phyloP scores from a whole-genome alignment of 352 stramenopile genomes.

The Halophytophthora polymorphica region DNA sequence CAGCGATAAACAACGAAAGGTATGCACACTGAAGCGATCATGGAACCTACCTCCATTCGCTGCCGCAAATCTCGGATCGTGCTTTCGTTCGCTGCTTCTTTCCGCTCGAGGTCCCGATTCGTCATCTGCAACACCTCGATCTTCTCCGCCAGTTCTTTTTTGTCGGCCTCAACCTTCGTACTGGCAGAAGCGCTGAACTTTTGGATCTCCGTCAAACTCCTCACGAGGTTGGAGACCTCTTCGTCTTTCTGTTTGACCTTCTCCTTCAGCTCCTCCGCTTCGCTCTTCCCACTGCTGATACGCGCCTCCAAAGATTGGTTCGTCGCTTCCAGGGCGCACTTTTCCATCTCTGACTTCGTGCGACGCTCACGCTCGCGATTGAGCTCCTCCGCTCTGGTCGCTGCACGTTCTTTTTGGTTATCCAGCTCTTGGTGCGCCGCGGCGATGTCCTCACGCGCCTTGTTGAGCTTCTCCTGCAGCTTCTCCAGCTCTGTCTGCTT shows the following conservation, averaged over 20 bases:
- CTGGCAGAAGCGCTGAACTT: constrained; percentile 65
- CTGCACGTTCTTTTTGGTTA: constrained; percentile 38
- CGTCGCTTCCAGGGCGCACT: constrained; percentile 56
- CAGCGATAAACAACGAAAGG: not conserved
- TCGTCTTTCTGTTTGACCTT: constrained; percentile 68
- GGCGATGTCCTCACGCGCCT: constrained; percentile 48
- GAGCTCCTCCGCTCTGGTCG: constrained; percentile 39
- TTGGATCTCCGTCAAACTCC: constrained; percentile 73
- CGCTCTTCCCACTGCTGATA: constrained; percentile 25
- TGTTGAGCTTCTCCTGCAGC: constrained; percentile 46
- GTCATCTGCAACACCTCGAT: constrained; percentile 49
- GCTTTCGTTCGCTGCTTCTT: constrained; percentile 39
- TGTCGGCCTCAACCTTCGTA: constrained; percentile 63
- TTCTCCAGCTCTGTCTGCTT: constrained; percentile 55
- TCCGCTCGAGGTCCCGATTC: constrained; percentile 47
- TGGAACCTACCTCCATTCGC: constrained; percentile 40
- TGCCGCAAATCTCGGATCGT: constrained; percentile 47
- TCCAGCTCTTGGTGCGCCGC: constrained; percentile 47
- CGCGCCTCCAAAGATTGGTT: constrained; percentile 53
- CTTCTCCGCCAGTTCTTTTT: constrained; percentile 63
- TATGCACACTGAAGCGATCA: not conserved
- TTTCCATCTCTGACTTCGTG: constrained; percentile 56
- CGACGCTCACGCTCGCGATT: constrained; percentile 53
- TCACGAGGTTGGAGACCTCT: constrained; percentile 62
- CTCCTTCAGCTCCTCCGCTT: constrained; percentile 48